A percentile compares a stretch with the other conserved stretches of the same genome.
Evolutionary conservation across 164 flowering plant genomes (phyloP).

Genomic region (Amborella trichopoda): DNA sequence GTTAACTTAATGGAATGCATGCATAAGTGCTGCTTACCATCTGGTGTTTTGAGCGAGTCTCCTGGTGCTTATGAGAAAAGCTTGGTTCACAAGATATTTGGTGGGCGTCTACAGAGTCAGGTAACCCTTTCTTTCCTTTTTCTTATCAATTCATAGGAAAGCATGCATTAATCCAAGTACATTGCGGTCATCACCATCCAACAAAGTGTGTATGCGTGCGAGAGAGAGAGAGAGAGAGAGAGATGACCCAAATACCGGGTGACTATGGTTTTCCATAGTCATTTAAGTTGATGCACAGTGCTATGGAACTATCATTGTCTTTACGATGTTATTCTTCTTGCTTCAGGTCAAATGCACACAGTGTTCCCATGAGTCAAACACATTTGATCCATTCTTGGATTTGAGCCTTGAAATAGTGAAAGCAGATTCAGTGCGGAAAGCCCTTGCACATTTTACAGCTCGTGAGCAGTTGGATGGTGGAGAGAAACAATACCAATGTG

Average conservation of each 20-base stretch:
- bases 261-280: too few species aligned
- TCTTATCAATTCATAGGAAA: too few species aligned
- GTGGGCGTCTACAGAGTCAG: slow-evolving; percentile 94
- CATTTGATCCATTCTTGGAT: slow-evolving; percentile 88
- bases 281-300: too few species aligned
- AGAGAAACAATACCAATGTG: slow-evolving; percentile 74
- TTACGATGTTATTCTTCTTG: too few species aligned
- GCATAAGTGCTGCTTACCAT: slow-evolving; percentile 96
- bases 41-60: slow-evolving; percentile 84
- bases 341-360: slow-evolving; percentile 95
- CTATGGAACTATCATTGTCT: too few species aligned
- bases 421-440: slow-evolving; percentile 72
- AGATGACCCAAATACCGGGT: too few species aligned
- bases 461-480: slow-evolving; percentile 86
- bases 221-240: too few species aligned
- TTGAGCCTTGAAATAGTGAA: slow-evolving; percentile 80
- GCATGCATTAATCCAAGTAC: too few species aligned
- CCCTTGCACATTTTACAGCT: slow-evolving; percentile 69
- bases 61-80: slow-evolving; percentile 88
- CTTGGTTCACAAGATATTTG: slow-evolving; percentile 94
- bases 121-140: slow-evolving; percentile 23
- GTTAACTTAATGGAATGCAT: slow-evolving; percentile 87
- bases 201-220: too few species aligned
- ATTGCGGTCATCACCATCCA: too few species aligned
- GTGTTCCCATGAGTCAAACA: slow-evolving; percentile 71